Evolutionary conservation across 1,284 basidiomycete genomes (phyloP), one percentile per base, ranked within the genome.

Genomic region (Cutaneotrichosporon cyanovorans): DNA sequence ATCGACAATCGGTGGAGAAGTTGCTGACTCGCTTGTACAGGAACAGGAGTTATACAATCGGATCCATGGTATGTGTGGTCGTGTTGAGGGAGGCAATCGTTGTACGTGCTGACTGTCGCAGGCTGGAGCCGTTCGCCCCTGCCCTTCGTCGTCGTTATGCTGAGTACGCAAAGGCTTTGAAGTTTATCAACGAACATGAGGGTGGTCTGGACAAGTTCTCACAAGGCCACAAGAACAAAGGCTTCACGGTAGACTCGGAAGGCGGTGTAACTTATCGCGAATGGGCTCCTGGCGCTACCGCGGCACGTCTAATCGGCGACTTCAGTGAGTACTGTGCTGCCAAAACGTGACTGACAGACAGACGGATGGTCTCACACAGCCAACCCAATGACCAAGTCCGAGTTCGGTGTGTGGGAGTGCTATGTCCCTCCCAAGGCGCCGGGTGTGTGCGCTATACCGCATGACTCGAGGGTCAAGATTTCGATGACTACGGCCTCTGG

Each of bases 391-490:
- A 81, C 73, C 45, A 90, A 82, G 74, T 76, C 90, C 61, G 62
- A 80, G n/a, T 98, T 80, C 68, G 93, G 93, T 40, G 80, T 95
- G n/a, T 98, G 89, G 86, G 85, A 87, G 67, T 82, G 91, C 53
- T 80, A 76, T 30, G 60, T 98, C 4, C 84, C 86, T n/a, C 80
- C 89, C 20, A 74, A 74, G 32, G 69, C 77, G 28, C 72, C 78
- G 10, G 88, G 88, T 2, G 75, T 78, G 41, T 85, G 84, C 60
- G 84, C 84, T 16, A 95, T 98, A 59, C 83, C 87, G 23, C 93
- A 98, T 68, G 87, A 96, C 69, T 87, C 87, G 44, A 96, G 92
- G 75, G 60, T 96, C 63, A 96, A 96, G 84, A 86, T 90, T 59
- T 90, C 90, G 21, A 85, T 95, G 84, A 78, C 88, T 41, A 67